Percentiles rank a stretch among this genome's conserved stretches.
phyloP scores from a whole-genome alignment of 305 asterid species.

The Fraxinus paxiana region DNA sequence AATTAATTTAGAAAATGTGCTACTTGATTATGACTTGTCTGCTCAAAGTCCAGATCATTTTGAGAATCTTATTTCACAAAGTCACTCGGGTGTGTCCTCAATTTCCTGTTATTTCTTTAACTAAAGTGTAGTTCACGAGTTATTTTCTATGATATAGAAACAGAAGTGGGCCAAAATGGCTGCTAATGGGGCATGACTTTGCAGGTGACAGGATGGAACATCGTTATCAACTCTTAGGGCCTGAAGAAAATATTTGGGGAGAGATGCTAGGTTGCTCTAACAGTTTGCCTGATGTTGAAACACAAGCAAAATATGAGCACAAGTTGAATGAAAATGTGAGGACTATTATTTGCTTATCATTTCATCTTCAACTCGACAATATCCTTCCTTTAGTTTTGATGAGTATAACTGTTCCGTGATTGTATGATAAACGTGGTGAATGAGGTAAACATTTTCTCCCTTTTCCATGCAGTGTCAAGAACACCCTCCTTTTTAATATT shows the following conservation, averaged over 20 bases:
- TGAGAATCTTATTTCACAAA: conserved; percentile 32
- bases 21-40: conserved; percentile 40
- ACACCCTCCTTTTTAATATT: neutral
- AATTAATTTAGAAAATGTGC: conserved; percentile 37
- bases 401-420: neutral
- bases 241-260: conserved; percentile 53
- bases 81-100: conserved; percentile 35
- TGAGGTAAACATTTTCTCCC: neutral
- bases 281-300: conserved; percentile 35
- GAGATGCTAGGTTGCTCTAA: conserved; percentile 47
- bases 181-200: conserved; percentile 33
- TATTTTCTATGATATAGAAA: neutral
- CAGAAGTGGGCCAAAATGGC: conserved; percentile 14
- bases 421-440: neutral
- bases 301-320: conserved; percentile 30
- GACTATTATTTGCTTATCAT: neutral
- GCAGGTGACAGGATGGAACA: conserved; percentile 42
- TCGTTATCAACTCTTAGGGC: conserved; percentile 32
- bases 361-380: neutral
- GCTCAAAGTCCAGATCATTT: conserved; percentile 44
- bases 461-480: neutral
- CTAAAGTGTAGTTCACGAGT: conserved; percentile 2
- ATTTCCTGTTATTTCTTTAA: conserved; percentile 5
- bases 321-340: conserved; percentile 39
- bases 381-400: neutral